Percentiles rank a stretch among this genome's conserved stretches.
These are phyloP conservation scores for Polytolypa hystricis DNA, from an alignment of 2,329 filamentous ascomycete species.

Conservation along the genomic window DNA sequence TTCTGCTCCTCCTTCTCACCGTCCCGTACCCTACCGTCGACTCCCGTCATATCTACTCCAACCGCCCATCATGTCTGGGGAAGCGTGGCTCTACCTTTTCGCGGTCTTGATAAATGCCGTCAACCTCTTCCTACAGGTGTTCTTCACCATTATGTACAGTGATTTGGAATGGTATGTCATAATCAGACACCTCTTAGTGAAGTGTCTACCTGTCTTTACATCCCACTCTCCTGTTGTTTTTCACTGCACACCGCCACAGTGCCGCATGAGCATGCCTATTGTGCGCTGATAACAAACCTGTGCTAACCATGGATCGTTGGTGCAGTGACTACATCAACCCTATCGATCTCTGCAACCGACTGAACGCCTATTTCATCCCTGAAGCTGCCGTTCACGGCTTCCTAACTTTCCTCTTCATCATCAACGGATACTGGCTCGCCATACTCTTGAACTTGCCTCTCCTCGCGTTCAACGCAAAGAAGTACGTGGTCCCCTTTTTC, in stretches of 20 bases:
- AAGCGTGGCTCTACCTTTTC: constrained; percentile 96
- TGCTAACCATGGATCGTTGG: background rate
- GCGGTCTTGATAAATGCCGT: constrained; percentile 98
- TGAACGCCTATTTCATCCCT: constrained; percentile 98
- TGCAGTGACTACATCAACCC: constrained; percentile 97
- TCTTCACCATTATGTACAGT: constrained; percentile 99
- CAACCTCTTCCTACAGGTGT: constrained; percentile 98
- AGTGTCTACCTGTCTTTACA: no score
- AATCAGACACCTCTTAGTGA: no score
- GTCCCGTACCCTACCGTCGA: no score
- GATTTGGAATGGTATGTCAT: constrained; percentile 94
- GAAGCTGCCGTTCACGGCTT: constrained; percentile 97
- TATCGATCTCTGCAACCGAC: constrained; percentile 98
- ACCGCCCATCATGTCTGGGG: constrained; percentile 80
- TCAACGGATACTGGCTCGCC: constrained; percentile 98
- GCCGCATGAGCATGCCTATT: no score
- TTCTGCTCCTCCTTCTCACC: no score
- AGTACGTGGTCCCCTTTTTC: constrained; percentile 51
- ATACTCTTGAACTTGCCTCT: constrained; percentile 86
- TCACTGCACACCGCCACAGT: no score
- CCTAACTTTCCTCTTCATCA: constrained; percentile 87
- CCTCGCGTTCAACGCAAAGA: constrained; percentile 90
- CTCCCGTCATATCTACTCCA: no score
- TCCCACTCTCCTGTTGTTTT: no score
- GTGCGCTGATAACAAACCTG: no score